Conservation (phyloP, 2,329 filamentous ascomycete species). For the Hansfordia pulvinata region DNA sequence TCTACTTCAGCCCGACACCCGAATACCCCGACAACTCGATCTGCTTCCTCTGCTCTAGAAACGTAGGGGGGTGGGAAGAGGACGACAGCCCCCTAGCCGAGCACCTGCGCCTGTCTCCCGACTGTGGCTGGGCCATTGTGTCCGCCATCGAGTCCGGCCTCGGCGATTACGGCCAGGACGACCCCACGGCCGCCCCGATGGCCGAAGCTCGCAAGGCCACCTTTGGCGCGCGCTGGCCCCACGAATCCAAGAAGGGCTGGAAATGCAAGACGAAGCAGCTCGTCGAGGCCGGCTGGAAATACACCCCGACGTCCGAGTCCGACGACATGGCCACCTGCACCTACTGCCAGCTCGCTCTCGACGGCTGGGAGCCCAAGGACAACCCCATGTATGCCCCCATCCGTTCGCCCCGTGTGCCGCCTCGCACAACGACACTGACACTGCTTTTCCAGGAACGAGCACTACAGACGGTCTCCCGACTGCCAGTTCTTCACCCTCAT, state of each 20-base stretch:
- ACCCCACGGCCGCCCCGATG: slow-evolving; percentile 62
- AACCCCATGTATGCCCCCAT: slow-evolving; percentile 59
- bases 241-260: slow-evolving; percentile 80
- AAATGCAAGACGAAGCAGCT: slow-evolving; percentile 84
- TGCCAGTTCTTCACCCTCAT: slow-evolving; percentile 74
- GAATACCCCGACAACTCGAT: slow-evolving; percentile 74
- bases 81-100: slow-evolving; percentile 74
- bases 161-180: slow-evolving; percentile 50
- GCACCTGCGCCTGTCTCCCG: slow-evolving; percentile 68
- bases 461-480: slow-evolving; percentile 61
- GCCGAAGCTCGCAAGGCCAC: slow-evolving; percentile 68
- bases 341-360: slow-evolving; percentile 80
- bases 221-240: slow-evolving; percentile 76
- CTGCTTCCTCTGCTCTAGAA: slow-evolving; percentile 77
- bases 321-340: slow-evolving; percentile 85
- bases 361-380: slow-evolving; percentile 90
- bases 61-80: slow-evolving; percentile 84
- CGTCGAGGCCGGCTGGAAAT: slow-evolving; percentile 87
- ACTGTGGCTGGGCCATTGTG: slow-evolving; percentile 80
- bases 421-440: slow-evolving; percentile 4
- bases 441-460: slow-evolving; percentile 54
- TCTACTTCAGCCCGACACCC: slow-evolving; percentile 70
- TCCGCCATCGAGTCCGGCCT: slow-evolving; percentile 46
- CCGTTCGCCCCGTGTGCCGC: no score
- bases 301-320: slow-evolving; percentile 69